These are phyloP conservation scores for Schoenoplectus tabernaemontani DNA, from an alignment of 202 grass and related monocot genomes.

Conservation along the genomic window DNA sequence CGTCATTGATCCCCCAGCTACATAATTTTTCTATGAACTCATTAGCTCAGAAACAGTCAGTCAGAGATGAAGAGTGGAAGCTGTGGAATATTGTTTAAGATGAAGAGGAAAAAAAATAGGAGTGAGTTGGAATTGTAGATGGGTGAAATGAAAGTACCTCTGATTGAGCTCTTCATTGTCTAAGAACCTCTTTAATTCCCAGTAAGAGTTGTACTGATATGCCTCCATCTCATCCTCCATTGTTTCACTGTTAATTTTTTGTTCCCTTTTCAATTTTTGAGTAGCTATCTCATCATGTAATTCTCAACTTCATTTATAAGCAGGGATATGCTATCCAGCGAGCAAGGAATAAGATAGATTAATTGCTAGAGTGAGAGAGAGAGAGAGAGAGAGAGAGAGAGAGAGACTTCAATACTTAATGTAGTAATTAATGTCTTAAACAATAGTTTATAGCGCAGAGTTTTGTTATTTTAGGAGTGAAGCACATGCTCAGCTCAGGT, in stretches of 20 bases:
- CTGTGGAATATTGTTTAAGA: neutral
- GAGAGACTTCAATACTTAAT: neutral
- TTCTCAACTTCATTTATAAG: neutral
- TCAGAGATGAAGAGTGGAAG: neutral
- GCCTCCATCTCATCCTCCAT: slow-evolving; percentile 27
- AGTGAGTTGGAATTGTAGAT: neutral
- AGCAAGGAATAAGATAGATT: neutral
- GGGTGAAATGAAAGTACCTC: slow-evolving; percentile 3
- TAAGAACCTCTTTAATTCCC: slow-evolving; percentile 40
- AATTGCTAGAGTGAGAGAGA: neutral
- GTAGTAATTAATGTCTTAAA: neutral
- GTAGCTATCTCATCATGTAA: neutral
- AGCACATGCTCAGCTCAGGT: slow-evolving; percentile 16
- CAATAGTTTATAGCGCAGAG: neutral
- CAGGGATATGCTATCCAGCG: neutral
- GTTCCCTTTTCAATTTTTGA: neutral
- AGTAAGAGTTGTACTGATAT: slow-evolving; percentile 28
- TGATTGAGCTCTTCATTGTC: slow-evolving; percentile 33
- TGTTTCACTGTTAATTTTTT: neutral
- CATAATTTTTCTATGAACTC: slow-evolving; percentile 5
- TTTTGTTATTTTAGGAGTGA: neutral
- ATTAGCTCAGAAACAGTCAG: neutral
- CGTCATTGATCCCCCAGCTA: slow-evolving; percentile 15
- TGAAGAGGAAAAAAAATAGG: neutral
- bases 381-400: neutral